These are phyloP conservation scores for Deinandra increscens DNA, from an alignment of 129 eudicot genomes.

Conservation along the genomic window DNA sequence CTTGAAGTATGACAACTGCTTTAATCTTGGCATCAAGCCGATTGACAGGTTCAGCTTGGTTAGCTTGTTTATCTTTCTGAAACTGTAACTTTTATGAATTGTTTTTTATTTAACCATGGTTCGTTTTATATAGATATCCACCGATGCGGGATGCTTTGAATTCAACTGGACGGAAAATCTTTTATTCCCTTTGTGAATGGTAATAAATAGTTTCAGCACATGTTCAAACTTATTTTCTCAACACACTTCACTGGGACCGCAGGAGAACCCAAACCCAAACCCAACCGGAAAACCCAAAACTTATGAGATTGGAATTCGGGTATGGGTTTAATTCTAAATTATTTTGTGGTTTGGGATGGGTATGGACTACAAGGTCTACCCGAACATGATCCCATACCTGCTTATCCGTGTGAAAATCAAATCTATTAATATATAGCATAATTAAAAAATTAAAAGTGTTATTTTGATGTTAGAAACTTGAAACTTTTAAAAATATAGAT, in stretches of 20 bases:
- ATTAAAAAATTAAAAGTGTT: neutral
- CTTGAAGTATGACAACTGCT: slow-evolving; percentile 98
- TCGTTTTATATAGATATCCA: slow-evolving; percentile 67
- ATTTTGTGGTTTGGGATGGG: no score
- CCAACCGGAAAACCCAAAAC: no score
- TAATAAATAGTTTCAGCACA: slow-evolving; percentile 24
- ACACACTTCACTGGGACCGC: no score
- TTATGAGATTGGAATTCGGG: no score
- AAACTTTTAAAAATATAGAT: neutral
- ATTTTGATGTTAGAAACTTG: neutral
- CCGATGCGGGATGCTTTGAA: slow-evolving; percentile 94
- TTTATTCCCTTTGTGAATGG: slow-evolving; percentile 96
- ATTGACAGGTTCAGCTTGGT: slow-evolving; percentile 52
- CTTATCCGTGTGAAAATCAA: no score
- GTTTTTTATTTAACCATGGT: neutral
- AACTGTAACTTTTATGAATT: neutral
- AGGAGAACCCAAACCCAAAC: no score
- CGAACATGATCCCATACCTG: neutral
- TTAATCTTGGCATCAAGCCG: slow-evolving; percentile 80
- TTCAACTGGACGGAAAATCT: slow-evolving; percentile 74
- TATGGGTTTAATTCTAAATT: no score
- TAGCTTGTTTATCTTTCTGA: neutral
- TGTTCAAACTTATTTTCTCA: slow-evolving; percentile 2
- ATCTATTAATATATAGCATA: no score
- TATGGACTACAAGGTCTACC: no score